phyloP scores from a whole-genome alignment of 306 rosid genomes.

The Trichosanthes cucumerina region DNA sequence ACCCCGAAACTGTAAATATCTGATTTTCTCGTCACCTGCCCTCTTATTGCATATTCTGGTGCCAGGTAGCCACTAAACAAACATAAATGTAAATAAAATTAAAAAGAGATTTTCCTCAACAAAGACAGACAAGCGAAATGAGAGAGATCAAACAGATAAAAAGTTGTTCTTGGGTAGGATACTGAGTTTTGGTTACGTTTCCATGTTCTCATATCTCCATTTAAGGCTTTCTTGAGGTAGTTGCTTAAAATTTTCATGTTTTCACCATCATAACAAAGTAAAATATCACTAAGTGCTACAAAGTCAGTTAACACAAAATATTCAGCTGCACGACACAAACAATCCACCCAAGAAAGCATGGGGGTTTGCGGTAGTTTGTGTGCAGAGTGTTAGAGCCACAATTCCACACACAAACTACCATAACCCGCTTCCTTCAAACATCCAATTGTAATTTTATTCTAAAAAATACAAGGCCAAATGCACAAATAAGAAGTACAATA shows the following conservation, averaged over 20 bases:
- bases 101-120: background rate
- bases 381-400: background rate
- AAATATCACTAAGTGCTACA: background rate
- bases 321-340: background rate
- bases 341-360: background rate
- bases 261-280: background rate
- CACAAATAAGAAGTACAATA: background rate
- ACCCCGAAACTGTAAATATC: conserved; percentile 92
- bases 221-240: background rate
- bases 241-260: background rate
- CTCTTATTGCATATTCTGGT: conserved; percentile 89
- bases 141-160: background rate
- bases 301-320: background rate
- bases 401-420: background rate
- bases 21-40: conserved; percentile 72
- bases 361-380: too few relatives aligned
- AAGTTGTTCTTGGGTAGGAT: background rate
- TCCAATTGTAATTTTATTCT: background rate
- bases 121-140: background rate
- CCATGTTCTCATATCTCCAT: background rate
- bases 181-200: background rate
- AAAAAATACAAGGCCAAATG: background rate
- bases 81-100: background rate
- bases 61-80: conserved; percentile 84
- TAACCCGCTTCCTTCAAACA: background rate